Evolutionary conservation across 345 rosid genomes (phyloP), one percentile per base, ranked within the genome.

Genomic region (Clarkia xantiana): DNA sequence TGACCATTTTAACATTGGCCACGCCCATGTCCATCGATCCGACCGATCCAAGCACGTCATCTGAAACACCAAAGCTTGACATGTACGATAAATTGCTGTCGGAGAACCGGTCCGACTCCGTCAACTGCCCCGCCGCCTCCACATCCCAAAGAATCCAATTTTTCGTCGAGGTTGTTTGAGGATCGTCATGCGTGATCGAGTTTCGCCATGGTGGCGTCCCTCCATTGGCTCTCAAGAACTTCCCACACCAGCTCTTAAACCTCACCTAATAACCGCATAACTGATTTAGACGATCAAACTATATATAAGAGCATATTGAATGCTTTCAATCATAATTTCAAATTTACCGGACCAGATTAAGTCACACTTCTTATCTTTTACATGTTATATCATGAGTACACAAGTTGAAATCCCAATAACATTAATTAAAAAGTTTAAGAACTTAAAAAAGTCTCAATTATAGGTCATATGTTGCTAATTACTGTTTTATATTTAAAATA

Each of bases 181-280:
- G 78, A 3, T 66, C 64, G 52, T 73, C 78, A 62, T 73, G 78
- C 10, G 78, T 73, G 3, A 73, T 65, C 20, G 72, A 60, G 62
- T 70, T 73, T 47, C 78, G 61, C 78, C 78, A 73, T n/a, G 78
- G 79, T 11, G 79, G 79, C 14, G 64, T 25, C 11, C 79, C 79
- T 9, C 79, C 73, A 14, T 74, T 74, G n/a, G 75, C 79, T 49
- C 79, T 52, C 45, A 74, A 59, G 53, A 40, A 67, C 68, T 70
- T 61, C 17, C 75, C 75, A 47, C 64, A 67, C 29, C 72, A 61
- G 40, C 72, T 70, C 70, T 16, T 61, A 18, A 74, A 65, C 64
- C 51, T 67, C 44, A 70, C 67, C 64, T 47, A 61, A 34, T 3
- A 10, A n/a, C 22, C 22, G 10, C 10, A 1, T 9, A 40, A 49